Conservation (phyloP, 1,284 basidiomycete genomes). For the Waitea zeae region DNA sequence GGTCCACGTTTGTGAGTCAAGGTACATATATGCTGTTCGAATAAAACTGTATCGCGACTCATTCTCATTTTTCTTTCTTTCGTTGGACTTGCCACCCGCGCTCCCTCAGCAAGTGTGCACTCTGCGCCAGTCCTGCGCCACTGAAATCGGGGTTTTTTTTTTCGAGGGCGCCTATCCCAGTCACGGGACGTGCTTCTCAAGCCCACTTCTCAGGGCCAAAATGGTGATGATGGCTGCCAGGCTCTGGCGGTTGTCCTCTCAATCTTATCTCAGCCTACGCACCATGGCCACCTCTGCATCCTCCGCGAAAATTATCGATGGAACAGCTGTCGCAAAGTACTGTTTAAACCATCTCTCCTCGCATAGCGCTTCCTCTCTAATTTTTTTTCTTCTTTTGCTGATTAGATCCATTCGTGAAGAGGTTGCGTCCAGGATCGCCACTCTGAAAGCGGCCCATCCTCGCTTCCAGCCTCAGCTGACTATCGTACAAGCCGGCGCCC, state of each 20-base stretch:
- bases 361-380: constrained; percentile 6
- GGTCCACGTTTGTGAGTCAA: too few species aligned
- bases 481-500: constrained; percentile 88
- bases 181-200: too few species aligned
- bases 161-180: too few species aligned
- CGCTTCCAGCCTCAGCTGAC: constrained; percentile 82
- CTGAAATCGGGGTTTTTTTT: too few species aligned
- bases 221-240: too few species aligned
- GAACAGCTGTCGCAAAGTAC: constrained; percentile 77
- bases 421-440: constrained; percentile 48
- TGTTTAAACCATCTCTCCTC: constrained; percentile 4
- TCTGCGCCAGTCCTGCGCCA: too few species aligned
- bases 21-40: too few species aligned
- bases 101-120: too few species aligned
- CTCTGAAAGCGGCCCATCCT: constrained; percentile 46
- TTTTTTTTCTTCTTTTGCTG: constrained; percentile 3
- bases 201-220: too few species aligned
- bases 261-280: constrained; percentile 23
- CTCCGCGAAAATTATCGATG: constrained; percentile 60
- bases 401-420: constrained; percentile 63
- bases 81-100: too few species aligned
- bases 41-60: too few species aligned
- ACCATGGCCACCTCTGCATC: constrained; percentile 45
- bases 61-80: too few species aligned
- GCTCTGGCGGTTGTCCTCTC: background rate